phyloP scores from a whole-genome alignment of 2,329 filamentous ascomycete genomes.

The Coniochaeta sp. region DNA sequence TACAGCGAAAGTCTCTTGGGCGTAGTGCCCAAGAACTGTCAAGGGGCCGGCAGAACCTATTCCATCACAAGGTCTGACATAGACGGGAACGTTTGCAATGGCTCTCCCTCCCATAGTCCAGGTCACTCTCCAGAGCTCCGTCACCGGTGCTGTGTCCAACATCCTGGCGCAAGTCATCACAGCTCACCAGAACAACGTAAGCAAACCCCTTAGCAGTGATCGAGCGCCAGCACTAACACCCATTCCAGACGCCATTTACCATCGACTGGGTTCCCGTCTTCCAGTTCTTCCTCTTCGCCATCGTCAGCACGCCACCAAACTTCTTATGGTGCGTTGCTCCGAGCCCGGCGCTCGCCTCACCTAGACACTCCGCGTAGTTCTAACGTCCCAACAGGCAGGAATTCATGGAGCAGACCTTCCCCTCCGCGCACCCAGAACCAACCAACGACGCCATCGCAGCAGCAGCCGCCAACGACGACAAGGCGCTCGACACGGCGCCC shows the following conservation, averaged over 20 bases:
- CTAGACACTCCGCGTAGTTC: no score
- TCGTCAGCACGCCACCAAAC: conserved; percentile 73
- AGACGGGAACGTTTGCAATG: conserved; percentile 16
- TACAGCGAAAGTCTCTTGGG: no score
- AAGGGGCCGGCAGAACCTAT: no score
- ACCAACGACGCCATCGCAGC: conserved; percentile 29
- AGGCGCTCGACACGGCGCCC: conserved; percentile 27
- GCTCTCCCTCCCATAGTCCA: conserved; percentile 43
- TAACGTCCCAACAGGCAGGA: conserved; percentile 49
- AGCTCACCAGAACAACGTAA: conserved; percentile 52
- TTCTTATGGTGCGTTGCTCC: conserved; percentile 59
- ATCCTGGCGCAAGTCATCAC: conserved; percentile 64
- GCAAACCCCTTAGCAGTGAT: conserved; percentile 9
- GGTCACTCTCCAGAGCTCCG: conserved; percentile 57
- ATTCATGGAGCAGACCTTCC: conserved; percentile 67
- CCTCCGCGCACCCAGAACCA: conserved; percentile 48
- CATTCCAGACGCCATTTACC: conserved; percentile 44
- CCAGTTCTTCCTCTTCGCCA: conserved; percentile 68
- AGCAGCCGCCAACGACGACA: conserved; percentile 31
- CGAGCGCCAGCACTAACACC: background rate
- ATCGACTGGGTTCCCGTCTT: conserved; percentile 63
- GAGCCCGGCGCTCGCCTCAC: background rate
- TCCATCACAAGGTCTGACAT: background rate
- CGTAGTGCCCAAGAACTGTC: no score
- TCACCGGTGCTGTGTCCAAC: conserved; percentile 62